These are phyloP conservation scores for Suillus tomentosus DNA, from an alignment of 768 basidiomycete species.

Conservation along the genomic window DNA sequence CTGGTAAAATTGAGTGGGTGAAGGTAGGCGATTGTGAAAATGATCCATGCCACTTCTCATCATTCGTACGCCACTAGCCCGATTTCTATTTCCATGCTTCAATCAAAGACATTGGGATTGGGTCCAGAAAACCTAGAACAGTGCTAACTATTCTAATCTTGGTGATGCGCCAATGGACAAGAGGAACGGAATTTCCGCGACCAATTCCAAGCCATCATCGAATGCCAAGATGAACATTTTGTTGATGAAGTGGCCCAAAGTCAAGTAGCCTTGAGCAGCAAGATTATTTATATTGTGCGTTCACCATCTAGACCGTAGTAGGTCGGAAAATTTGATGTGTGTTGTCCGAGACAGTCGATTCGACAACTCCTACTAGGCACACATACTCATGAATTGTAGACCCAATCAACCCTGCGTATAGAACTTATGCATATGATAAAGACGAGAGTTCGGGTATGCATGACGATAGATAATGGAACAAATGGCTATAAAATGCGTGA, in stretches of 20 bases:
- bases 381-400: background rate
- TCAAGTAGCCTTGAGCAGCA: background rate
- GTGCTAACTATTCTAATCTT: background rate
- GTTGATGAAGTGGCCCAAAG: background rate
- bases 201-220: background rate
- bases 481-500: slow-evolving; percentile 8
- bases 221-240: background rate
- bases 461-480: slow-evolving; percentile 5
- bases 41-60: background rate
- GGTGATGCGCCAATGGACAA: background rate
- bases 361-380: background rate
- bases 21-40: background rate
- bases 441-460: slow-evolving; percentile 11
- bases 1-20: background rate
- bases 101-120: background rate
- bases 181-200: background rate
- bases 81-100: background rate
- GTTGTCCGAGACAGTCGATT: background rate
- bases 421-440: slow-evolving; percentile 10
- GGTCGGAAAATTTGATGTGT: background rate
- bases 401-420: slow-evolving; percentile 4
- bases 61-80: background rate
- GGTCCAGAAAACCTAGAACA: background rate
- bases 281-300: background rate
- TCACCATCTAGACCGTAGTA: background rate